Evolutionary conservation across 768 basidiomycete species (phyloP), one percentile per base, ranked within the genome.

Genomic region (Pulveroboletus frians): DNA sequence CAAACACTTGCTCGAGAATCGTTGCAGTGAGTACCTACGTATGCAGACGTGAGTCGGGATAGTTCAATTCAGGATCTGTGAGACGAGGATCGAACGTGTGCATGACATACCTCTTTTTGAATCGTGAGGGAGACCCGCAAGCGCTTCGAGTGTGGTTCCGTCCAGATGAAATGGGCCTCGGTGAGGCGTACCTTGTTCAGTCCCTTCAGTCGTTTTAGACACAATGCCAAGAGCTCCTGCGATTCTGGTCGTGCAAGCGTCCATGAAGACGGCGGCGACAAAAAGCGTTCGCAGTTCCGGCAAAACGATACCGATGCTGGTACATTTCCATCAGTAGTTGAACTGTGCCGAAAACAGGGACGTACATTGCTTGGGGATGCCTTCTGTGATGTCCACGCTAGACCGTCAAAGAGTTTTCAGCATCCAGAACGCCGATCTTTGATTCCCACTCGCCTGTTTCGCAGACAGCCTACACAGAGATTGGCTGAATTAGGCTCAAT

Each of bases 141-240:
- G 32, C 96, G 80, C 63, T 94, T 93, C 34, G 90, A 93, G 71
- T 99, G 95, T 3, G 96, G 96, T 64, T 99, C 96, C 18, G 96
- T 99, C 96, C 96, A 99, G 61, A 98, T 92, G 68, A 98, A 98
- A 55, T 92, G 90, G 2, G 96, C 96, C 54, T 98, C 95, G n/a
- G 96, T 94, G 37, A 99, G 71, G 42, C 95, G 88, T 23, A 98
- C 92, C 74, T 92, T 94, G 60, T 83, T 85, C 20, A 98, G 75
- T 3, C 93, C 93, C 64, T 94, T 95, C 60, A 98, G 81, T 68
- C 94, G 95, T 66, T 89, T 91, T 50, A 99, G 71, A 68, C 96
- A 98, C 49, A 98, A 84, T 3, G 95, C 89, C 29, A 99, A 78
- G 21, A 99, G 76, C 63, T 98, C 94, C 45, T 95, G 73, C 0